A percentile compares a stretch with the other conserved stretches of the same genome.
Conservation (phyloP, 805 yeast genomes). For the Yamadazyma philogaea region DNA sequence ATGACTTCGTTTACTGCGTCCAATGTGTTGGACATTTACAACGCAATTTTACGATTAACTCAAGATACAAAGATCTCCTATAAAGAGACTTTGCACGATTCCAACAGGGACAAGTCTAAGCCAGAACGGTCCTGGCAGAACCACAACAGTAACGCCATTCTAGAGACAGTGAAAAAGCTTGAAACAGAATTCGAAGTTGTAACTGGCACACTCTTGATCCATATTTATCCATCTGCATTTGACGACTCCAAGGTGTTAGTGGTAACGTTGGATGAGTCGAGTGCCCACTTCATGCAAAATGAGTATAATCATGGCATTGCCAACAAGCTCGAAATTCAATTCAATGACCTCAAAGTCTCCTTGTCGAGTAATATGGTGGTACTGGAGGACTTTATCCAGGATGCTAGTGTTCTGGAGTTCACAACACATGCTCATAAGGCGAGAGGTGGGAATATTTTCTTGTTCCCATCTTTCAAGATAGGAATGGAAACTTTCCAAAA, state of each 20-base stretch:
- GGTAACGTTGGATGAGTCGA: constrained; percentile 51
- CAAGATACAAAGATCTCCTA: constrained; percentile 74
- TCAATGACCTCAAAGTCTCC: constrained; percentile 64
- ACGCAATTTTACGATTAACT: constrained; percentile 64
- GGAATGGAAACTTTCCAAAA: constrained; percentile 74
- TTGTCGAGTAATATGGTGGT: constrained; percentile 57
- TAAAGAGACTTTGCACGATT: constrained; percentile 68
- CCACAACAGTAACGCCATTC: constrained; percentile 16
- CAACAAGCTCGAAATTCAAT: constrained; percentile 56
- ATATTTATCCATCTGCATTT: constrained; percentile 80
- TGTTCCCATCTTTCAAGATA: constrained; percentile 72
- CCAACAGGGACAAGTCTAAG: constrained; percentile 21
- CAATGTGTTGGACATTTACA: constrained; percentile 72
- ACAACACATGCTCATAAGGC: constrained; percentile 55
- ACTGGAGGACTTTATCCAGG: constrained; percentile 47
- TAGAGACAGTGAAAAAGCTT: constrained; percentile 42
- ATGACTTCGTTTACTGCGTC: constrained; percentile 86
- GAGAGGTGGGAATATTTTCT: constrained; percentile 75
- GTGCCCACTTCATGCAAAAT: constrained; percentile 51
- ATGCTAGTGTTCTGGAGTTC: constrained; percentile 53
- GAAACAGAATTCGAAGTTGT: constrained; percentile 67
- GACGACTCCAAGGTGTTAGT: constrained; percentile 74
- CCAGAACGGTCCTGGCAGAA: constrained; percentile 3
- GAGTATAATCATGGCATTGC: constrained; percentile 44
- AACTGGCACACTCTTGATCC: constrained; percentile 54